Conservation (phyloP, 768 basidiomycete species). For the Collybia mongolica region DNA sequence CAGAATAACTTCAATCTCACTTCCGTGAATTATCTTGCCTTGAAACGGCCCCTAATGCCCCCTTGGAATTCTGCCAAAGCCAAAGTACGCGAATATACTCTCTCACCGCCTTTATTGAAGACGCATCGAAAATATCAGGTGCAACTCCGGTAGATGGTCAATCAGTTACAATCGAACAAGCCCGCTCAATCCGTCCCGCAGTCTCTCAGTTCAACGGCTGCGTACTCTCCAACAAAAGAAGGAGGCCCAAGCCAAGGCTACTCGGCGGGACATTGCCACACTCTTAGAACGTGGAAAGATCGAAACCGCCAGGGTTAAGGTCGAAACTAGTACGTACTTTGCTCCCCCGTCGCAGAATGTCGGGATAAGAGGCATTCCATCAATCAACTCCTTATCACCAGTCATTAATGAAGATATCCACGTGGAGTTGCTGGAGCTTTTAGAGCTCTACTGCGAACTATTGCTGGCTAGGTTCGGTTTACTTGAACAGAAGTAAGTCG, state of each 20-base stretch:
- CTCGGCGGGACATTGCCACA: conserved; percentile 79
- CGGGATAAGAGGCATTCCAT: conserved; percentile 1
- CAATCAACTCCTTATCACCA: conserved; percentile 17
- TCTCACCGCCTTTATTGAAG: neutral
- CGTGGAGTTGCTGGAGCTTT: conserved; percentile 84
- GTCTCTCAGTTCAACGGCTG: conserved; percentile 82
- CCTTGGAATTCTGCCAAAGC: conserved; percentile 20
- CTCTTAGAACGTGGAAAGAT: conserved; percentile 76
- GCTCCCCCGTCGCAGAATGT: conserved; percentile 13
- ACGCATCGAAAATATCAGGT: conserved; percentile 7
- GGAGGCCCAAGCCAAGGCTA: conserved; percentile 69
- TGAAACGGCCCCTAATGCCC: conserved; percentile 8
- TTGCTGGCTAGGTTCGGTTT: conserved; percentile 89
- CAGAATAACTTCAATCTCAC: neutral
- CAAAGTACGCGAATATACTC: conserved; percentile 9
- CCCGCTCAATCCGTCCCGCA: conserved; percentile 23
- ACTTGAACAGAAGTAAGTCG: conserved; percentile 79
- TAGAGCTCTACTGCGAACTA: conserved; percentile 96
- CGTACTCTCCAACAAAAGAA: conserved; percentile 92
- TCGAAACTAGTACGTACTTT: conserved; percentile 68
- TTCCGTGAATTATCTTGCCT: neutral
- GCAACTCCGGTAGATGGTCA: conserved; percentile 17
- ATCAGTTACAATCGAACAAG: neutral
- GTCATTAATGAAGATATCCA: conserved; percentile 86
- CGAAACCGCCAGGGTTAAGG: conserved; percentile 84